Percentiles rank a stretch among this genome's conserved stretches.
Conservation (phyloP, 305 asterid genomes). For the Solanum hybrid region DNA sequence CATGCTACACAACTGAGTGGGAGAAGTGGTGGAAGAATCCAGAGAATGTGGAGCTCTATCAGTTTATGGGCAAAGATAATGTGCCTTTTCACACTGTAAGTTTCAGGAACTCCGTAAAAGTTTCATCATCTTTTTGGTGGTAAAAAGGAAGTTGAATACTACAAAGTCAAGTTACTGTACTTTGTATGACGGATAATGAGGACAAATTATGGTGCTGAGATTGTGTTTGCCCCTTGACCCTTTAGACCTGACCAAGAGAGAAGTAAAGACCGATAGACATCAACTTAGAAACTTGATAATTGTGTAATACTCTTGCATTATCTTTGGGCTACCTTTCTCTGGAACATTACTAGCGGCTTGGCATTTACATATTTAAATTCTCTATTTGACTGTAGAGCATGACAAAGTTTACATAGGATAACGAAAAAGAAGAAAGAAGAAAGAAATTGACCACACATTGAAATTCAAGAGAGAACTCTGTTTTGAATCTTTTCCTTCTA, state of each 20-base stretch:
- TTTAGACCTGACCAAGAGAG: background rate
- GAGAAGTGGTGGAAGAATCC: constrained; percentile 85
- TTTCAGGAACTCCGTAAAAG: background rate
- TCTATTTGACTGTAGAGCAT: background rate
- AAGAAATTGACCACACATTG: background rate
- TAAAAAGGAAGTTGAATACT: background rate
- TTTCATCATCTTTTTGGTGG: background rate
- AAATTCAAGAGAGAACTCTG: background rate
- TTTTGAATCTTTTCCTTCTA: background rate
- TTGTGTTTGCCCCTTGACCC: background rate
- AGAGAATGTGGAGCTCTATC: constrained; percentile 64
- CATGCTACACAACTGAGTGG: constrained; percentile 69
- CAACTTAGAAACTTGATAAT: background rate
- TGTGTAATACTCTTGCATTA: background rate
- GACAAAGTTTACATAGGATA: background rate
- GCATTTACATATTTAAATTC: background rate
- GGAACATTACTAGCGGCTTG: background rate
- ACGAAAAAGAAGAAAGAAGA: background rate
- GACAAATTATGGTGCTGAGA: background rate
- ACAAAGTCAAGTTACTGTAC: background rate
- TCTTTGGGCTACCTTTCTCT: background rate
- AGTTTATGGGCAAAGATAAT: constrained; percentile 76
- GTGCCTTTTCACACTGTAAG: constrained; percentile 82
- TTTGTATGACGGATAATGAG: background rate
- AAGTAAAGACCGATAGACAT: background rate